Percentiles rank a stretch among this genome's conserved stretches.
phyloP scores from a whole-genome alignment of 2,329 filamentous ascomycete genomes.

The Hypoxylon rubiginosum region DNA sequence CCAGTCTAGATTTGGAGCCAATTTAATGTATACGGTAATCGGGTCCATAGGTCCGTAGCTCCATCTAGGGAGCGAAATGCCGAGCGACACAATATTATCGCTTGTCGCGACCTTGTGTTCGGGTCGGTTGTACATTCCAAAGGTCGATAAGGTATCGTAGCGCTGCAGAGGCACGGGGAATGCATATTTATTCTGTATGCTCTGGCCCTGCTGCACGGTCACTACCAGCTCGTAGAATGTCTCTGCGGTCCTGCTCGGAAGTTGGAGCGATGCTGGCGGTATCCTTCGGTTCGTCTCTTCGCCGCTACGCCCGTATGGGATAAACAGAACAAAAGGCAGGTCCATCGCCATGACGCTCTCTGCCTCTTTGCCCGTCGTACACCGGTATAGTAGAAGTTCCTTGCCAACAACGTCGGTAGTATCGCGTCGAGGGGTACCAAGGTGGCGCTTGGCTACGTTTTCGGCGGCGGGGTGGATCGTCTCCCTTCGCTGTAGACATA shows the following conservation, averaged over 20 bases:
- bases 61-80: slow-evolving; percentile 93
- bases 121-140: slow-evolving; percentile 99
- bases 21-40: slow-evolving; percentile 94
- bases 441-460: slow-evolving; percentile 90
- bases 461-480: slow-evolving; percentile 97
- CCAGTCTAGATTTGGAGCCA: slow-evolving; percentile 94
- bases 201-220: slow-evolving; percentile 90
- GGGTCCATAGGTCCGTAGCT: slow-evolving; percentile 96
- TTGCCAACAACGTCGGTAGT: slow-evolving; percentile 94
- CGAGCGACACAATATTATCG: slow-evolving; percentile 91
- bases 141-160: slow-evolving; percentile 97
- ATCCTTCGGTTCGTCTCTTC: slow-evolving; percentile 91
- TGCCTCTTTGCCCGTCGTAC: slow-evolving; percentile 83
- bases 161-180: slow-evolving; percentile 92
- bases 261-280: slow-evolving; percentile 89
- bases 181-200: slow-evolving; percentile 87
- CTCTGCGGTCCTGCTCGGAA: slow-evolving; percentile 94
- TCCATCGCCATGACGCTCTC: slow-evolving; percentile 97
- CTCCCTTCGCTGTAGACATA: slow-evolving; percentile 92
- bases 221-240: slow-evolving; percentile 98
- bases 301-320: slow-evolving; percentile 91
- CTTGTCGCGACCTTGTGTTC: slow-evolving; percentile 87
- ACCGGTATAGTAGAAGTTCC: slow-evolving; percentile 92
- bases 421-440: slow-evolving; percentile 91
- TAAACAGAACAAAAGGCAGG: slow-evolving; percentile 95